Evolutionary conservation across 345 rosid genomes (phyloP).

Genomic region (Citrus maxima): DNA sequence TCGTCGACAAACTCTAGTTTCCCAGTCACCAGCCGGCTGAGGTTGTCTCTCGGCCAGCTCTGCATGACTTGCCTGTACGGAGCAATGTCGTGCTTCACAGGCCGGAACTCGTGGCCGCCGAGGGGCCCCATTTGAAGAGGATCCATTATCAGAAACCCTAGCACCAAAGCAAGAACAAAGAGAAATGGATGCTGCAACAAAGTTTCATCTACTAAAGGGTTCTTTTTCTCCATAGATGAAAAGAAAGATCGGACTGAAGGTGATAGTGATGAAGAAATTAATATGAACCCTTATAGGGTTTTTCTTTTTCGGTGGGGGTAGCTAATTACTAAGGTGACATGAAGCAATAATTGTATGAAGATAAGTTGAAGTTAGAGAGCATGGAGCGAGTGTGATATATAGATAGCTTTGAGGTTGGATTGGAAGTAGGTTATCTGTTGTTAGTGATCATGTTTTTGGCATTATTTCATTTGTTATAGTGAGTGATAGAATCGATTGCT

Average conservation of each 20-base stretch:
- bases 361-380: not conserved
- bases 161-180: conserved; percentile 35
- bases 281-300: not conserved
- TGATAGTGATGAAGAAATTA: not conserved
- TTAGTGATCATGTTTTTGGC: conserved; percentile 14
- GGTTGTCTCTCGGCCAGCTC: conserved; percentile 82
- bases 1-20: conserved; percentile 70
- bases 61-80: conserved; percentile 81
- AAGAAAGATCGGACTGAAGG: not conserved
- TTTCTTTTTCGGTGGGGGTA: not conserved
- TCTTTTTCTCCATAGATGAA: conserved; percentile 56
- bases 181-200: conserved; percentile 51
- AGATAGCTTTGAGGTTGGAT: conserved; percentile 10
- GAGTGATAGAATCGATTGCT: not conserved
- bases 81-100: conserved; percentile 83
- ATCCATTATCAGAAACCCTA: conserved; percentile 65
- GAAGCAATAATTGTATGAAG: not conserved
- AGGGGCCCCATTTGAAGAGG: conserved; percentile 76
- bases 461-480: not conserved
- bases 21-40: conserved; percentile 57
- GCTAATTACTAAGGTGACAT: not conserved
- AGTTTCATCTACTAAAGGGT: conserved; percentile 28
- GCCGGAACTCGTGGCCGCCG: conserved; percentile 71
- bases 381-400: not conserved
- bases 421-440: conserved; percentile 6